phyloP scores from a whole-genome alignment of 148 eudicot genomes.

The Amaranthus hypochondriacus region DNA sequence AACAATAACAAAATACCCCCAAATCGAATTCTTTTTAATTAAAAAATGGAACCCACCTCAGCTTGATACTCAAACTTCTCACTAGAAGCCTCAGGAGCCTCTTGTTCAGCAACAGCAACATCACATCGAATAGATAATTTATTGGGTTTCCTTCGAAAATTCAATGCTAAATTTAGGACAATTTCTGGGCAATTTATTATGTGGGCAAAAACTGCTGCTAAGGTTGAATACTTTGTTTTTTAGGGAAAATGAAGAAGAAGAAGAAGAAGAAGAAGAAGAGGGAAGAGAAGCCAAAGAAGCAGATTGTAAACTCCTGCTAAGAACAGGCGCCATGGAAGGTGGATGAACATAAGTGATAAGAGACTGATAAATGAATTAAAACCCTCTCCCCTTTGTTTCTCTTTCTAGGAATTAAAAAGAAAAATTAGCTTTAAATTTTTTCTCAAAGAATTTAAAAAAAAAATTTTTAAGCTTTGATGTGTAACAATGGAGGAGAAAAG shows the following conservation, averaged over 20 bases:
- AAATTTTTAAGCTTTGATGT: no score
- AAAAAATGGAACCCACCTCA: conserved; percentile 55
- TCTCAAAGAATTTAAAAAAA: no score
- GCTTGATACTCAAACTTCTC: conserved; percentile 88
- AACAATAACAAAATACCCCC: not conserved
- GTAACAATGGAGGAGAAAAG: no score
- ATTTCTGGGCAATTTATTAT: conserved; percentile 31
- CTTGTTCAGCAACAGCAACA: conserved; percentile 77
- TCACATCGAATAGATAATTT: conserved; percentile 61
- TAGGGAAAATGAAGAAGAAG: conserved; percentile 30
- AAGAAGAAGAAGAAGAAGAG: not conserved
- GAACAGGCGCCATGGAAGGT: conserved; percentile 32
- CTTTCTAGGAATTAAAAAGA: not conserved
- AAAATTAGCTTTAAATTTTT: no score
- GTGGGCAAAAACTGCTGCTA: conserved; percentile 43
- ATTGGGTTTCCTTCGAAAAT: conserved; percentile 31
- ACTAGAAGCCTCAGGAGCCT: conserved; percentile 53
- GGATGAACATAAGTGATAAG: not conserved
- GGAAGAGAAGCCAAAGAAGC: conserved; percentile 51
- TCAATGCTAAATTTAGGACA: conserved; percentile 41
- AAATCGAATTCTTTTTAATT: not conserved
- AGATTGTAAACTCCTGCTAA: conserved; percentile 35
- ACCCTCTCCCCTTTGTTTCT: not conserved
- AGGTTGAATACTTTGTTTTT: conserved; percentile 23
- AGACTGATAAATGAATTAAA: not conserved